Percentiles rank a stretch among this genome's conserved stretches.
Conservation (phyloP, 2,329 filamentous ascomycete genomes). For the Curvularia spicifera region DNA sequence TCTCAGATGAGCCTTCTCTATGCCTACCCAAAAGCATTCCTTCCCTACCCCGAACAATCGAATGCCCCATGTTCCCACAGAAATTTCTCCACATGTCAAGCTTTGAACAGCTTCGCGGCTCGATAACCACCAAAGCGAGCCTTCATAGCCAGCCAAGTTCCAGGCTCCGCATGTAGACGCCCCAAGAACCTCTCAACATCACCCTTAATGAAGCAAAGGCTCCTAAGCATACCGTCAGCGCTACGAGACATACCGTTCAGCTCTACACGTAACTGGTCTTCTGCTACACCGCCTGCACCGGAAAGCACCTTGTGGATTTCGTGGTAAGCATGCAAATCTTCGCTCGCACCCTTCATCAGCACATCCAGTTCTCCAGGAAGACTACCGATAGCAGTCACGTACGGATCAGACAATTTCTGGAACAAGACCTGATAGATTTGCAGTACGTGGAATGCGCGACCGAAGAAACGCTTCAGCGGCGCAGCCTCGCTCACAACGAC, state of each 20-base stretch:
- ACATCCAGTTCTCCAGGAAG: constrained; percentile 13
- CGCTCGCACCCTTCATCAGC: constrained; percentile 9
- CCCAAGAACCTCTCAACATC: constrained; percentile 15
- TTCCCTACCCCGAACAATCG: neutral
- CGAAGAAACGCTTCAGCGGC: constrained; percentile 19
- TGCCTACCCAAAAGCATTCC: neutral
- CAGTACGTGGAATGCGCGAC: constrained; percentile 10
- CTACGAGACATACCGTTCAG: constrained; percentile 14
- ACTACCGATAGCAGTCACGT: neutral
- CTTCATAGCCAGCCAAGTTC: constrained; percentile 14
- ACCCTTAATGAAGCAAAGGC: constrained; percentile 12
- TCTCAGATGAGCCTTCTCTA: neutral
- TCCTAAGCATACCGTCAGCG: constrained; percentile 16
- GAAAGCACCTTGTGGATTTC: constrained; percentile 10
- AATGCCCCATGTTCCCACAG: neutral
- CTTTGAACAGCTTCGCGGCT: neutral
- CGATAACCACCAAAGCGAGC: constrained; percentile 3
- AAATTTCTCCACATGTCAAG: neutral
- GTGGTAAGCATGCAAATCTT: constrained; percentile 18
- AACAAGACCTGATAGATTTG: constrained; percentile 20
- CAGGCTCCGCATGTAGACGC: constrained; percentile 12
- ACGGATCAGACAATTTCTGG: constrained; percentile 10
- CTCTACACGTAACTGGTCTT: constrained; percentile 15
- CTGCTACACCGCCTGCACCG: constrained; percentile 7
- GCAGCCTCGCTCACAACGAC: constrained; percentile 18